Evolutionary conservation across 1,284 basidiomycete species (phyloP).

Genomic region (Melampsora americana): DNA sequence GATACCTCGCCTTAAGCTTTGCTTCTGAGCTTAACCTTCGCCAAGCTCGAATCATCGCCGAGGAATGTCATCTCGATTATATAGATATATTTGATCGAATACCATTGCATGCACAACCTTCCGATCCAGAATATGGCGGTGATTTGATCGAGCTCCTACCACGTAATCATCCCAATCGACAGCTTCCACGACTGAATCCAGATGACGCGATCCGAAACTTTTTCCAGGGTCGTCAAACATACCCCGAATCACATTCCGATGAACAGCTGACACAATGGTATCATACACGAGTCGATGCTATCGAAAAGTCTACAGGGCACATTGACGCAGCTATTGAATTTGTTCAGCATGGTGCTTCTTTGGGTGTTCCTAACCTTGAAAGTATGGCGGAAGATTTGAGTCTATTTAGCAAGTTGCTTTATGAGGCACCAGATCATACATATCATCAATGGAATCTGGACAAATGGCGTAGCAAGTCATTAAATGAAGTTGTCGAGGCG

Average conservation of each 20-base stretch:
- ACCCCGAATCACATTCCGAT: conserved; percentile 43
- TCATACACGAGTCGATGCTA: conserved; percentile 61
- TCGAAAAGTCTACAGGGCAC: conserved; percentile 69
- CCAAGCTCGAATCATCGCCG: background rate
- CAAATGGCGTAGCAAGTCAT: conserved; percentile 67
- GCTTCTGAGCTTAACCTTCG: conserved; percentile 34
- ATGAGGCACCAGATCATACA: conserved; percentile 65
- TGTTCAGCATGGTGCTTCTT: conserved; percentile 78
- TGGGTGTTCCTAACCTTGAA: conserved; percentile 73
- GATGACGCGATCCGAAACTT: background rate
- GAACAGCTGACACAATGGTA: conserved; percentile 71
- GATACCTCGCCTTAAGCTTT: conserved; percentile 21
- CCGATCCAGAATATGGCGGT: conserved; percentile 35
- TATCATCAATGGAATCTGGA: conserved; percentile 64
- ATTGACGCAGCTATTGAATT: conserved; percentile 72
- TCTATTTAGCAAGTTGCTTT: conserved; percentile 75
- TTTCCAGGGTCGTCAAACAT: background rate
- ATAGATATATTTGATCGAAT: conserved; percentile 23
- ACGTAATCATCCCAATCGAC: background rate
- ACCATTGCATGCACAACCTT: conserved; percentile 39
- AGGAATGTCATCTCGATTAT: conserved; percentile 9
- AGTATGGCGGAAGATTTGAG: conserved; percentile 83
- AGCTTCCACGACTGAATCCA: background rate
- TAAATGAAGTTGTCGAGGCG: conserved; percentile 65
- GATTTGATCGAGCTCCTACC: conserved; percentile 39